These are phyloP conservation scores for Cercospora zeae-maydis DNA, from an alignment of 2,329 filamentous ascomycete species.

Conservation along the genomic window DNA sequence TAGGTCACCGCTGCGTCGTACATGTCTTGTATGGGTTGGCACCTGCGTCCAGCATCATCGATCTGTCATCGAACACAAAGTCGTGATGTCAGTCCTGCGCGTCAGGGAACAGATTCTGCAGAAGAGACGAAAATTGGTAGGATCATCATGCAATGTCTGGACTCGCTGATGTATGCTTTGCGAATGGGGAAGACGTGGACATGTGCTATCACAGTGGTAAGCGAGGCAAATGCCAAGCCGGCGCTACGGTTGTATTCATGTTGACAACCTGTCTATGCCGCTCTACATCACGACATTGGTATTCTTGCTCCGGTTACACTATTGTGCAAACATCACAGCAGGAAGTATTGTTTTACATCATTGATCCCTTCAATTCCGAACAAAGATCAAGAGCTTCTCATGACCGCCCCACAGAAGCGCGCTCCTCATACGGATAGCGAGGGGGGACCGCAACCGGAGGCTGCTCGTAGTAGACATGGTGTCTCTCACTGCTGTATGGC, in stretches of 20 bases:
- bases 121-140: background rate
- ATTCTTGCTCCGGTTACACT: background rate
- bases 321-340: background rate
- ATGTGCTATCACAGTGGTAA: background rate
- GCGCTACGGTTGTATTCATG: background rate
- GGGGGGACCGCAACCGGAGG: background rate
- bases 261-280: background rate
- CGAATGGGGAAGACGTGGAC: background rate
- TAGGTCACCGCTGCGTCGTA: background rate
- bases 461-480: conserved; percentile 18
- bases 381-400: background rate
- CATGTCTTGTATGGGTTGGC: background rate
- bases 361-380: background rate
- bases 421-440: conserved; percentile 23
- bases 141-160: background rate
- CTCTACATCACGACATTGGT: background rate
- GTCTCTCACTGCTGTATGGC: conserved; percentile 18
- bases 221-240: background rate
- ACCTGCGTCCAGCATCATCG: conserved; percentile 2
- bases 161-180: background rate
- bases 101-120: background rate
- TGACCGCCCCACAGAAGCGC: conserved; percentile 21
- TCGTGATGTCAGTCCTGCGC: conserved; percentile 8
- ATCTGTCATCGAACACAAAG: conserved; percentile 3
- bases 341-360: background rate